Evolutionary conservation across 75 land plant species (phyloP).

Genomic region (Azolla pinnata): DNA sequence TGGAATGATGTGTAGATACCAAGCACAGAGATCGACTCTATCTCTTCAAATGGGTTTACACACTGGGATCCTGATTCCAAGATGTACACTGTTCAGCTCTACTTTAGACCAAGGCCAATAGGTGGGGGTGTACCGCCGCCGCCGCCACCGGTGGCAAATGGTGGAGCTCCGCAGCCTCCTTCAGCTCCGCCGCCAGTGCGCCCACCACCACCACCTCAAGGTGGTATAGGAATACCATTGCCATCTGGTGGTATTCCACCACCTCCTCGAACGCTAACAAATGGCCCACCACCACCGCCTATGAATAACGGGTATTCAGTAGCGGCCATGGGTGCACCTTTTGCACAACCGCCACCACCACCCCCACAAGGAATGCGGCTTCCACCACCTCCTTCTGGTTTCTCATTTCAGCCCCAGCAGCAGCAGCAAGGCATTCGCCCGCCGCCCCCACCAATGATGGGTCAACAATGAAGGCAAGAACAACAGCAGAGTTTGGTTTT

Average conservation of each 20-base stretch:
- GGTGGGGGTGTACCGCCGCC: conserved; percentile 42
- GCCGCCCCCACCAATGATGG: conserved; percentile 60
- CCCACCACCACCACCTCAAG: conserved; percentile 4
- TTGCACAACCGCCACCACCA: conserved; percentile 30
- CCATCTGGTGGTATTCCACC: conserved; percentile 12
- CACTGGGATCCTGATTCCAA: conserved; percentile 98
- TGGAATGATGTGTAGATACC: conserved; percentile 78
- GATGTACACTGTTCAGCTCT: conserved; percentile 92
- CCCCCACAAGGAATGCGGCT: conserved; percentile 31
- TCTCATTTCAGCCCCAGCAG: conserved; percentile 37
- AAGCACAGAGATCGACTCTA: conserved; percentile 92
- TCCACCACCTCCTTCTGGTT: conserved; percentile 41
- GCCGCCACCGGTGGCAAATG: conserved; percentile 18
- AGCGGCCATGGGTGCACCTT: conserved; percentile 29
- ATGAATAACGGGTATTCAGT: too few relatives aligned
- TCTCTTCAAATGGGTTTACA: conserved; percentile 79
- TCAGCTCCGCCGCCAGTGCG: conserved; percentile 4
- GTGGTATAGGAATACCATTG: too few relatives aligned
- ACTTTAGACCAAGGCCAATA: conserved; percentile 70
- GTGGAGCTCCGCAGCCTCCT: conserved; percentile 31
- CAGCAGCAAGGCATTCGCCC: conserved; percentile 24
- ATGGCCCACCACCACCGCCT: conserved; percentile 15
- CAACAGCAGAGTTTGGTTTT: too few relatives aligned
- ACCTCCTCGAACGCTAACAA: conserved; percentile 36
- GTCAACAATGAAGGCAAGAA: conserved; percentile 25